Percentiles rank a stretch among this genome's conserved stretches.
Conservation (phyloP, 495 filamentous ascomycete genomes). For the Lasiosphaeria ovina region DNA sequence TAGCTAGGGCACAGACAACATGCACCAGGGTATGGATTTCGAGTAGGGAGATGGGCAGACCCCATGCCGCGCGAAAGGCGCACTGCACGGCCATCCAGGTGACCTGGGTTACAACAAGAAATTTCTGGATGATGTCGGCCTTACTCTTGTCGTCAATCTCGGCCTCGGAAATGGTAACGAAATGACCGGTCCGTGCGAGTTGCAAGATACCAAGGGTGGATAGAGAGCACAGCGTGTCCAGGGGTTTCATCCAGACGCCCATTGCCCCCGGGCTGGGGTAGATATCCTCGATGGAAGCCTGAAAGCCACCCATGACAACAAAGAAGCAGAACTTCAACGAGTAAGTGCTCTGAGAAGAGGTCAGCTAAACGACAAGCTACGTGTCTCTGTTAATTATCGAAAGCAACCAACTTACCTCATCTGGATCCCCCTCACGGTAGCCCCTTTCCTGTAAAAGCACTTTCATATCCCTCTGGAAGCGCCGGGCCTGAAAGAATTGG, state of each 20-base stretch:
- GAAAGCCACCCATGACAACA: conserved; percentile 11
- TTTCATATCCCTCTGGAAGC: background rate
- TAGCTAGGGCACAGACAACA: conserved; percentile 34
- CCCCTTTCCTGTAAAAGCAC: background rate
- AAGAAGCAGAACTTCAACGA: conserved; percentile 14
- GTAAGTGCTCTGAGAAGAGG: background rate
- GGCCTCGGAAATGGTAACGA: background rate
- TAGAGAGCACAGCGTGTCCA: background rate
- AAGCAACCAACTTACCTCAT: too few species aligned
- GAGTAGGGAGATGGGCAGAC: conserved; percentile 31
- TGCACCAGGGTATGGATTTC: conserved; percentile 41
- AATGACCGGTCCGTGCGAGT: background rate
- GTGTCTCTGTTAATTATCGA: too few species aligned
- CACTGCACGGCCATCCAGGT: conserved; percentile 32
- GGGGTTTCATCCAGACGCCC: background rate
- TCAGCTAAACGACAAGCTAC: too few species aligned
- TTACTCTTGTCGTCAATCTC: conserved; percentile 31
- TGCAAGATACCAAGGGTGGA: too few species aligned
- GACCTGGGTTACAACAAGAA: conserved; percentile 31
- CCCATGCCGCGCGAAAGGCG: conserved; percentile 17
- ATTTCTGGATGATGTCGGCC: conserved; percentile 32
- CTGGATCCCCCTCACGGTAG: too few species aligned
- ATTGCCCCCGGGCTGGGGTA: background rate
- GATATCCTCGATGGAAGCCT: background rate
- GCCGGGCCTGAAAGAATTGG: conserved; percentile 8